Evolutionary conservation across 129 eudicot genomes (phyloP), one percentile per base, ranked within the genome.

Genomic region (Chrysanthemum makinoi): DNA sequence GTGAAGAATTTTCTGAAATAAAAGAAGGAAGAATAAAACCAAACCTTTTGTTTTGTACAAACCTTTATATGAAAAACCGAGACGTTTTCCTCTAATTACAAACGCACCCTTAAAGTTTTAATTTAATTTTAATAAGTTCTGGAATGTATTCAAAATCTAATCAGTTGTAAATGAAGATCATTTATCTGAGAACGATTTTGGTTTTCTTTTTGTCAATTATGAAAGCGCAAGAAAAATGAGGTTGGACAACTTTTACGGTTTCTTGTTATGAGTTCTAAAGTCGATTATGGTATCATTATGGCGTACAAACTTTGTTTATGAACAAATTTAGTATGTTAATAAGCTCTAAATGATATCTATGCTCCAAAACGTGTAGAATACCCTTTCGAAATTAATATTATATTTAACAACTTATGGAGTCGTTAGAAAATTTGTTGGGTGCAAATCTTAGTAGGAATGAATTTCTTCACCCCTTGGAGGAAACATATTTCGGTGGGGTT

Each of bases 381-480:
- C 48, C 52, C 16, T 52, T 15, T 51, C 10, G 2, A 30, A 20
- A 30, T 30, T 30, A 3, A 4, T 28, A 62, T 63, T 20, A 14
- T 15, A 63, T 4, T 33, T 28, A 14, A 33, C 19, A 30, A 11
- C 15, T 1, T 30, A 62, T 62, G 4, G n/a, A 65, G 79, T 74
- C 54, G 77, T 43, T 22, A 74, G 20, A 67, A 56, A 68, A 10
- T 50, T 56, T 69, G 59, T 52, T 17, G 5, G 62, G 81, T 77
- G 81, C 60, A 77, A 53, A 77, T 70, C 81, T 62, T 62, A 77
- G 76, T 77, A 77, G 65, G 81, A 77, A 62, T 14, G 30, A 43
- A 62, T 51, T 62, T 70, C 44, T 77, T 69, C 60, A 52, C 72
- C 81, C 71, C 68, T 15, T 22, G 48, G 20, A 62, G 71, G 76